Base-by-base conservation (phyloP, 2,329 filamentous ascomycete species). In the Fusarium aywerte region DNA sequence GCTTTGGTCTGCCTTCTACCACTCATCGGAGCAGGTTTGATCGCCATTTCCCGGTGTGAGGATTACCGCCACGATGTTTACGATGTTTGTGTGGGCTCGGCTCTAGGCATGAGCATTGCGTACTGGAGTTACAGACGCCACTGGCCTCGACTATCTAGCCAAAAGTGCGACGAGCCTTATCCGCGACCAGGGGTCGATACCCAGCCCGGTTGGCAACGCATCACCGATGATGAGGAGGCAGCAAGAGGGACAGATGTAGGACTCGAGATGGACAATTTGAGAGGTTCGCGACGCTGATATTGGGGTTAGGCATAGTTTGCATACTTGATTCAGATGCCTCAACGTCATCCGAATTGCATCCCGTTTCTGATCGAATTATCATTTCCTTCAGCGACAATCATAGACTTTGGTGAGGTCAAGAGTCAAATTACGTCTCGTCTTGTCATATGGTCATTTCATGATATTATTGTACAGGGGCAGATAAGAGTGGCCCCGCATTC, bases 11-110 rank as follows among this genome's bases (percentile, higher is more conserved):
- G 87, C 54, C 75, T 90, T 4, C 69, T 78, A 3, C 89, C 89
- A 1, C 75, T 90, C 4, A 74, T 91, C 5, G 87, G 87, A 10
- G 90, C 89, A 3, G 81, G 84, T n/a, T 80, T 90, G 76, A 89
- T 92, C 67, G 89, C 89, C 40, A 89, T 91, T 58, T 89, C 87
- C 43, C 82, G 90, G 8, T 90, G 87, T 67, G 85, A 91, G 76
- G 89, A 91, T 75, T 91, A 92, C 73, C 80, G 90, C 47, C 89
- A 92, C 69, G 89, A 92, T 66, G 89, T 90, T 4, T 90, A 89
- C 65, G 89, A 92, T 72, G 89, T 92, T 13, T 85, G 83, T 49
- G 82, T 85, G 7, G 89, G 90, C 1, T 85, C 85, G 0, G 75
- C 85, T 25, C 78, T 92, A 15, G 90, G 89, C 5, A 85, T 85